Percentiles rank a stretch among this genome's conserved stretches.
These are phyloP conservation scores for Groenewaldozyma salmanticensis DNA, from an alignment of 805 yeast genomes.

Conservation along the genomic window DNA sequence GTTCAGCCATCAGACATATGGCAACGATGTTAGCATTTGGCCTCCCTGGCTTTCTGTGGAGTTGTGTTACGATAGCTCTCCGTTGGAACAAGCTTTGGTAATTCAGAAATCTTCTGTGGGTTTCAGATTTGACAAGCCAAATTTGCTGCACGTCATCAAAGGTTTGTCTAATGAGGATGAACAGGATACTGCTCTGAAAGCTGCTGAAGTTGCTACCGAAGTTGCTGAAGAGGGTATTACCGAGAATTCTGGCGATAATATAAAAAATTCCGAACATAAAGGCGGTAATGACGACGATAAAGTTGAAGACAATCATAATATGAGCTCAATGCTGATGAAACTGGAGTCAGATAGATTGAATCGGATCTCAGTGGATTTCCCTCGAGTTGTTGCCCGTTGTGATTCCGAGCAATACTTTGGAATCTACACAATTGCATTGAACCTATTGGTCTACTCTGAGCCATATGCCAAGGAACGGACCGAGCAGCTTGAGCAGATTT, in stretches of 20 bases:
- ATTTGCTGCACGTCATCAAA: constrained; percentile 33
- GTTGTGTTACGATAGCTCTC: constrained; percentile 45
- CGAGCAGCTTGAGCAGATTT: constrained; percentile 54
- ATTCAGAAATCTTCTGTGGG: constrained; percentile 56
- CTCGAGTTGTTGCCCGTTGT: constrained; percentile 54
- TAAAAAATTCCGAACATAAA: background rate
- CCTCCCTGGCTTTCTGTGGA: constrained; percentile 87
- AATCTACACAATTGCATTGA: constrained; percentile 50
- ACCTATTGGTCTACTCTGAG: constrained; percentile 62
- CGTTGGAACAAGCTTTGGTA: constrained; percentile 41
- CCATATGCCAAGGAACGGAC: constrained; percentile 51
- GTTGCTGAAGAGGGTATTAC: constrained; percentile 5
- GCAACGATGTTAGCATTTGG: constrained; percentile 51
- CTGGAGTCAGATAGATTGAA: constrained; percentile 27
- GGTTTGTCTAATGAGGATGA: background rate
- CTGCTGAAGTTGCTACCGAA: constrained; percentile 3
- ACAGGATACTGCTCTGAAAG: background rate
- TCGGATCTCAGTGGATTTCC: constrained; percentile 53
- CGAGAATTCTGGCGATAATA: constrained; percentile 1
- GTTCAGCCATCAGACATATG: constrained; percentile 46
- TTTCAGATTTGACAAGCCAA: constrained; percentile 48
- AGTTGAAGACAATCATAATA: constrained; percentile 19
- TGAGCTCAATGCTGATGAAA: constrained; percentile 13
- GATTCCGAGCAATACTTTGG: constrained; percentile 69
- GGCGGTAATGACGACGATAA: background rate